Percentiles rank a stretch among this genome's conserved stretches.
phyloP scores from a whole-genome alignment of 495 filamentous ascomycete genomes.

The Neurospora tetrasperma region DNA sequence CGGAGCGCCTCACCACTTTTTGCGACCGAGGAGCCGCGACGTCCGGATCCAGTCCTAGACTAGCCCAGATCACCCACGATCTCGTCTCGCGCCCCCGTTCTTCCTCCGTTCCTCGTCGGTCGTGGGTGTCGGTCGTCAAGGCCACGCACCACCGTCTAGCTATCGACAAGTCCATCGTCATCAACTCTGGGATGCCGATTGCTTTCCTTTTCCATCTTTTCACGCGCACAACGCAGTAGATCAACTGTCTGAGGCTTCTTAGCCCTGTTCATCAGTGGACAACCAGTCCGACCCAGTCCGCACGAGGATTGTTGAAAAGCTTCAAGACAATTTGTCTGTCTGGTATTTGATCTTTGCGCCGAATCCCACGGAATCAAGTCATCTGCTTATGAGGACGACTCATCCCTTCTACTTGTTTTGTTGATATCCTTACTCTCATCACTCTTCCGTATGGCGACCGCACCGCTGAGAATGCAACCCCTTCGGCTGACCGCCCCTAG shows the following conservation, averaged over 20 bases:
- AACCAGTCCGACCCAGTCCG: neutral
- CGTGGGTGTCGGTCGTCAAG: neutral
- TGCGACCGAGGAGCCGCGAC: neutral
- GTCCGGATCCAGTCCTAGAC: neutral
- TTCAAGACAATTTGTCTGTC: neutral
- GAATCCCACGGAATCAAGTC: neutral
- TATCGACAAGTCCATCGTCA: neutral
- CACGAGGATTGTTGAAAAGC: neutral
- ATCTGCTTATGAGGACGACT: neutral
- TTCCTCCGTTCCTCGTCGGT: neutral
- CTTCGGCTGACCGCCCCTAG: conserved; percentile 11
- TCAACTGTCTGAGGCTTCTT: neutral
- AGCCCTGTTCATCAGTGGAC: neutral
- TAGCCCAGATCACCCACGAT: neutral
- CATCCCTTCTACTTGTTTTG: neutral
- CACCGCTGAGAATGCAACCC: conserved; percentile 24
- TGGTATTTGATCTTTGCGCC: neutral
- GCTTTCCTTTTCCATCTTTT: neutral
- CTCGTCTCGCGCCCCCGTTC: neutral
- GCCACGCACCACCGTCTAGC: neutral
- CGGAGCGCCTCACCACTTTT: neutral
- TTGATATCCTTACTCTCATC: neutral
- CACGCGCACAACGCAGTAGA: neutral
- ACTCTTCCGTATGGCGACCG: conserved; percentile 6
- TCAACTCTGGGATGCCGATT: neutral